Conservation (phyloP, 495 filamentous ascomycete species). For the Neurospora sp. region DNA sequence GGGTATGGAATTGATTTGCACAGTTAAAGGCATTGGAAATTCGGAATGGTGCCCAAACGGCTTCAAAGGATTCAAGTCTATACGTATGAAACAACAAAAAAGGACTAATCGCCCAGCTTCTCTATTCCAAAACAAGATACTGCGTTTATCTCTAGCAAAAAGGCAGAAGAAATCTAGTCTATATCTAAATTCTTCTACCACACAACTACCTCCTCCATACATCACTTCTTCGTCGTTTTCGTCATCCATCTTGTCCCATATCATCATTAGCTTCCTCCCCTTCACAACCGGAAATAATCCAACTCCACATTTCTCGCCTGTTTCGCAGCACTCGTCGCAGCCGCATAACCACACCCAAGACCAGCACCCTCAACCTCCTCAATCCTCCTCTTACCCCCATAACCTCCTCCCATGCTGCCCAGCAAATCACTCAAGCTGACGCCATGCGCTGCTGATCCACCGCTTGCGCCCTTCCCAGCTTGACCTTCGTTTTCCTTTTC, state of each 20-base stretch:
- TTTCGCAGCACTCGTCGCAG: background rate
- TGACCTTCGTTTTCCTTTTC: background rate
- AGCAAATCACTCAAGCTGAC: background rate
- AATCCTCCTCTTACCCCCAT: background rate
- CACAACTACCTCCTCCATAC: background rate
- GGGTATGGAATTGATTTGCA: background rate
- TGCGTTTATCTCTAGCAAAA: background rate
- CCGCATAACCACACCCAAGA: conserved; percentile 1
- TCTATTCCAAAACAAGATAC: background rate
- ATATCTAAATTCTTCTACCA: background rate
- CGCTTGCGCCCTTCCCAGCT: background rate
- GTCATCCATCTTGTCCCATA: background rate
- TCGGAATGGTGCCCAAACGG: background rate
- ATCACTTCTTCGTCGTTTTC: background rate
- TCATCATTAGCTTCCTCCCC: background rate
- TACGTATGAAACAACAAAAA: background rate
- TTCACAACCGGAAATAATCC: conserved; percentile 20
- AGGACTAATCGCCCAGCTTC: background rate
- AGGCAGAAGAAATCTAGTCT: background rate
- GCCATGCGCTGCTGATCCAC: background rate
- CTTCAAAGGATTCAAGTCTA: no score
- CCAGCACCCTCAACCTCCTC: background rate
- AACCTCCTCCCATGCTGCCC: background rate
- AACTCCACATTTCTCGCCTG: conserved; percentile 14
- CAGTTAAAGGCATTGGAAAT: no score